phyloP scores from a whole-genome alignment of 768 basidiomycete species.

The Mycena maculata region DNA sequence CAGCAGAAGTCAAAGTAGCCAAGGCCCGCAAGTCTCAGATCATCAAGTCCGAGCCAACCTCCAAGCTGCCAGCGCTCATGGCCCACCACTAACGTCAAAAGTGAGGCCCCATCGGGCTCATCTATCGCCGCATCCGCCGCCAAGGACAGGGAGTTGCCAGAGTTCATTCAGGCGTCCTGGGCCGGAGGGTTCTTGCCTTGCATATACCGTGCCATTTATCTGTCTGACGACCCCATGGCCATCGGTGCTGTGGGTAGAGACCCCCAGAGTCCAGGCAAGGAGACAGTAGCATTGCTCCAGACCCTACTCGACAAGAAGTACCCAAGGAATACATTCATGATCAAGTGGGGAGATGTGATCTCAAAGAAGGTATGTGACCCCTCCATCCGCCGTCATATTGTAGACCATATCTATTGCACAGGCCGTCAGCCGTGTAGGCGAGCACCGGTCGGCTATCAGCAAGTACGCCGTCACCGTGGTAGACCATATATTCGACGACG shows the following conservation, averaged over 20 bases:
- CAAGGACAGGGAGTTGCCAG: background rate
- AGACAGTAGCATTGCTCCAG: background rate
- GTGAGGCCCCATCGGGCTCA: background rate
- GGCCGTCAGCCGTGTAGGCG: conserved; percentile 13
- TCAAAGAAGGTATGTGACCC: background rate
- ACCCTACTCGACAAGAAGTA: background rate
- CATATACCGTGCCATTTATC: background rate
- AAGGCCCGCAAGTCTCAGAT: background rate
- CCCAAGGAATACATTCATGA: background rate
- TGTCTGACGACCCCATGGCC: background rate
- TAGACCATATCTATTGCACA: background rate
- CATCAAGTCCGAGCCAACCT: background rate
- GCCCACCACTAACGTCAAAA: background rate
- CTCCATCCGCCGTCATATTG: background rate
- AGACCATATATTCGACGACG: background rate
- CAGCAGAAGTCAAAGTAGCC: background rate
- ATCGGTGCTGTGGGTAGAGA: background rate
- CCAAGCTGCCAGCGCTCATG: background rate
- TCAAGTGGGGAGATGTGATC: conserved; percentile 5
- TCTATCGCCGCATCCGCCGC: background rate
- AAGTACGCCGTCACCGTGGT: background rate
- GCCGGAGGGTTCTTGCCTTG: background rate
- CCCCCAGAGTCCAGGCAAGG: background rate
- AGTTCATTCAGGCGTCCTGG: background rate
- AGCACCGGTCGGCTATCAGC: background rate